phyloP scores from a whole-genome alignment of 139 green algal species.

The Chlamydomonas applanata region DNA sequence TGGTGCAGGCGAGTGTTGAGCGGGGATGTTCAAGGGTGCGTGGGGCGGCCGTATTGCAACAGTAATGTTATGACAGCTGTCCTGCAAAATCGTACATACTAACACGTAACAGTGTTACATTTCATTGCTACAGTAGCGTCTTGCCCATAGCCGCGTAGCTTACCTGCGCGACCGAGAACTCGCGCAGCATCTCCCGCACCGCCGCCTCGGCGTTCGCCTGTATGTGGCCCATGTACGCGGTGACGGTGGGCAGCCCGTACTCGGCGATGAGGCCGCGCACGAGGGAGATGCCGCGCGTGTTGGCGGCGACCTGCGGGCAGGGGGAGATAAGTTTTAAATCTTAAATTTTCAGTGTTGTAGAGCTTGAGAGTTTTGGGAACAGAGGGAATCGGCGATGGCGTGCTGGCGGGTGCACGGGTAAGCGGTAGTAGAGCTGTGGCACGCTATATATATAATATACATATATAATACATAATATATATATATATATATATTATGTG shows the following conservation, averaged over 20 bases:
- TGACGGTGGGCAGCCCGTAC: conserved; percentile 32
- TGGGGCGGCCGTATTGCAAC: no score
- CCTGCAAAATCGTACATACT: no score
- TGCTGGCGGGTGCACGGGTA: neutral
- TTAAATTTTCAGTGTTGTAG: no score
- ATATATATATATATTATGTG: no score
- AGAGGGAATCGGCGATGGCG: neutral
- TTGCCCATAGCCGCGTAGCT: neutral
- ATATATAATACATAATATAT: no score
- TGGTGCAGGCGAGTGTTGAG: no score
- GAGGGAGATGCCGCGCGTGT: conserved; percentile 86
- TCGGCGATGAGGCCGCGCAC: conserved; percentile 85
- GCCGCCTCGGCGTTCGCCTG: conserved; percentile 78
- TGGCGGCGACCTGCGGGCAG: conserved; percentile 85
- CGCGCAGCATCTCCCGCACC: conserved; percentile 81
- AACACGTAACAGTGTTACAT: no score
- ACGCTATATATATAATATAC: no score
- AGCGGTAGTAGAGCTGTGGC: no score
- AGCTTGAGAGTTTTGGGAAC: neutral
- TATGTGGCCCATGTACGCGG: conserved; percentile 95
- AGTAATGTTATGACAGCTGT: no score
- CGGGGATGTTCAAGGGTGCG: no score
- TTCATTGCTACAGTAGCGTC: neutral
- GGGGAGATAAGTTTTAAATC: no score
- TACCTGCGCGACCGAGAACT: conserved; percentile 65